Conservation (phyloP, 1,139 yeast species). For the Nakaseomyces uthaithaninus region DNA sequence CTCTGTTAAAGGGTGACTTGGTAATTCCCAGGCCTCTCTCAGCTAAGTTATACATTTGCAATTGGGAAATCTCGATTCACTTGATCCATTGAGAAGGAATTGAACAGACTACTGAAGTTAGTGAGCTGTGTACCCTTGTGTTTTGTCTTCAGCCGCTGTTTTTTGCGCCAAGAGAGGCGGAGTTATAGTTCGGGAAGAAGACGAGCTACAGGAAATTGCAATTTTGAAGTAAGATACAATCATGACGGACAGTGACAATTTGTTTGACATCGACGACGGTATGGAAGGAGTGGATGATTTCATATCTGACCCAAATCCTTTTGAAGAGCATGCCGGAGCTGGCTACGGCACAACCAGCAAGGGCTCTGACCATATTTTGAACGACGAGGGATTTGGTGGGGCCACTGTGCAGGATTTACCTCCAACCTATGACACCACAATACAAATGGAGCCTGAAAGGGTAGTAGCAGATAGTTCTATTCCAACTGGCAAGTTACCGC, state of each 20-base stretch:
- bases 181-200: no score
- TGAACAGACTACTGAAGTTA: no score
- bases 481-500: slow-evolving; percentile 12
- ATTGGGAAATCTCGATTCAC: no score
- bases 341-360: slow-evolving; percentile 3
- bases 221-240: no score
- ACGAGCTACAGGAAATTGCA: no score
- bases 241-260: neutral
- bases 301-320: slow-evolving; percentile 16
- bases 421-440: neutral
- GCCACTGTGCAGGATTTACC: neutral
- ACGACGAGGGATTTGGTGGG: slow-evolving; percentile 1
- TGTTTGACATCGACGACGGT: slow-evolving; percentile 13
- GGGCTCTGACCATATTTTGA: slow-evolving; percentile 3
- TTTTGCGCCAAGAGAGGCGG: no score
- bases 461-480: slow-evolving; percentile 2
- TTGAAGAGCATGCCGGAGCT: slow-evolving; percentile 13
- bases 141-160: no score
- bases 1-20: no score
- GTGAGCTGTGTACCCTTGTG: no score
- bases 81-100: no score
- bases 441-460: neutral
- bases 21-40: no score
- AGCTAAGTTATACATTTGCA: no score
- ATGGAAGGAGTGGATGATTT: slow-evolving; percentile 21